A percentile compares a stretch with the other conserved stretches of the same genome.
Conservation (phyloP, 768 basidiomycete genomes). For the Pleurotus pulmonarius region DNA sequence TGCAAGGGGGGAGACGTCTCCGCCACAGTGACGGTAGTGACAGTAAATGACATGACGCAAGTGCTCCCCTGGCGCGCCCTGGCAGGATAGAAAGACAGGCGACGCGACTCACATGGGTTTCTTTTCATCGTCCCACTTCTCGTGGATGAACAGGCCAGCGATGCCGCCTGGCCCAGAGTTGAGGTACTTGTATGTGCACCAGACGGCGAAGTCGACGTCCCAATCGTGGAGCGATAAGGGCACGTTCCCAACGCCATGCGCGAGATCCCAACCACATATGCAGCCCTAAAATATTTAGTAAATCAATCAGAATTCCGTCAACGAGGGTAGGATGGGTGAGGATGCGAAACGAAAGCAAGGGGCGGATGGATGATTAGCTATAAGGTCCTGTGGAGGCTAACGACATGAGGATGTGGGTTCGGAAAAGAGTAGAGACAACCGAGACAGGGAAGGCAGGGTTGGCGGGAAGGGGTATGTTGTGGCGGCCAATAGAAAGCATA, state of each 20-base stretch:
- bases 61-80: too few relatives aligned
- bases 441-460: constrained; percentile 7
- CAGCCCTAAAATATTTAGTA: constrained; percentile 58
- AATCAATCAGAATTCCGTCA: too few relatives aligned
- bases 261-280: constrained; percentile 94
- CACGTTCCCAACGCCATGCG: constrained; percentile 94
- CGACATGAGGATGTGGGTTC: constrained; percentile 7
- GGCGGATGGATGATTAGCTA: constrained; percentile 7
- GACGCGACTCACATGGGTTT: constrained; percentile 55
- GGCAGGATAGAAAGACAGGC: neutral
- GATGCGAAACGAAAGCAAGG: constrained; percentile 8
- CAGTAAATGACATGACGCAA: neutral
- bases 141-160: constrained; percentile 88
- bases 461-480: neutral
- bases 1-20: neutral
- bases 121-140: constrained; percentile 66
- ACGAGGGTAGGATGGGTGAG: too few relatives aligned
- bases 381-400: constrained; percentile 10
- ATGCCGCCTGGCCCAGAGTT: constrained; percentile 98
- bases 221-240: constrained; percentile 87
- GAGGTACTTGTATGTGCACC: constrained; percentile 98
- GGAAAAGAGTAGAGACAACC: constrained; percentile 21
- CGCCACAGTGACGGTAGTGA: neutral
- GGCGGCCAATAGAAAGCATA: too few relatives aligned
- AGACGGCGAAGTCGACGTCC: constrained; percentile 95